Conservation (phyloP, 2,329 filamentous ascomycete genomes). For the Fusarium decemcellulare region DNA sequence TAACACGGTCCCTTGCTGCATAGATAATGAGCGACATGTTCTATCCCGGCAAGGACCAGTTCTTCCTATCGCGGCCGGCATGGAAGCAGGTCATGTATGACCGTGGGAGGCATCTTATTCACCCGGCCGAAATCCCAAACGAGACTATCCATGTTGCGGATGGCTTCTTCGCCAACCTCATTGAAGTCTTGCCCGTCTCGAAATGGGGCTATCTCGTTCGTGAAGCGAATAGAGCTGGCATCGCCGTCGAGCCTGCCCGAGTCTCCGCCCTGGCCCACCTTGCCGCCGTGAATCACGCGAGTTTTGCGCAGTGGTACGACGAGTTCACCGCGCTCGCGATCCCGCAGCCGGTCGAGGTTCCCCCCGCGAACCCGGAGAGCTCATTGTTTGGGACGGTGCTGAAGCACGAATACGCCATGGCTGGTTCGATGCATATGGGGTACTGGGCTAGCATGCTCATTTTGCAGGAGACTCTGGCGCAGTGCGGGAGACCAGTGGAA, state of each 20-base stretch:
- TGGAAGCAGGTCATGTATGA: slow-evolving; percentile 54
- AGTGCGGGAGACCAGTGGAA: slow-evolving; percentile 48
- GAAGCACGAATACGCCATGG: slow-evolving; percentile 50
- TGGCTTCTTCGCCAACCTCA: slow-evolving; percentile 52
- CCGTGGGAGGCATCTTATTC: slow-evolving; percentile 44
- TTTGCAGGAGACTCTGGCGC: slow-evolving; percentile 54
- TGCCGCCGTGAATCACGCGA: slow-evolving; percentile 47
- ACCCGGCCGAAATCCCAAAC: slow-evolving; percentile 40
- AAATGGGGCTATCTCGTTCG: slow-evolving; percentile 51
- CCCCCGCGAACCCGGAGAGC: slow-evolving; percentile 45
- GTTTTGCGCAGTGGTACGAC: slow-evolving; percentile 52
- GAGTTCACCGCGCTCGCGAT: slow-evolving; percentile 43
- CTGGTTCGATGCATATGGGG: slow-evolving; percentile 53
- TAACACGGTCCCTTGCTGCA: slow-evolving; percentile 35
- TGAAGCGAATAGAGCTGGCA: slow-evolving; percentile 46
- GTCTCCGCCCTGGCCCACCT: slow-evolving; percentile 48
- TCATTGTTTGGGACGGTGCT: slow-evolving; percentile 53
- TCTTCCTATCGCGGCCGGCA: slow-evolving; percentile 54
- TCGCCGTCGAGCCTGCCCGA: slow-evolving; percentile 48
- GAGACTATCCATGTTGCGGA: slow-evolving; percentile 48
- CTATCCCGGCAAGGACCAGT: slow-evolving; percentile 50
- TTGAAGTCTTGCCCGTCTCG: slow-evolving; percentile 53
- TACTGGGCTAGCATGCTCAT: slow-evolving; percentile 59
- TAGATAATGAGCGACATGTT: slow-evolving; percentile 58
- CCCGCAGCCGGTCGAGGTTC: slow-evolving; percentile 45